Base-by-base conservation (phyloP, 1,284 basidiomycete species). In the Chondrostereum purpureum region DNA sequence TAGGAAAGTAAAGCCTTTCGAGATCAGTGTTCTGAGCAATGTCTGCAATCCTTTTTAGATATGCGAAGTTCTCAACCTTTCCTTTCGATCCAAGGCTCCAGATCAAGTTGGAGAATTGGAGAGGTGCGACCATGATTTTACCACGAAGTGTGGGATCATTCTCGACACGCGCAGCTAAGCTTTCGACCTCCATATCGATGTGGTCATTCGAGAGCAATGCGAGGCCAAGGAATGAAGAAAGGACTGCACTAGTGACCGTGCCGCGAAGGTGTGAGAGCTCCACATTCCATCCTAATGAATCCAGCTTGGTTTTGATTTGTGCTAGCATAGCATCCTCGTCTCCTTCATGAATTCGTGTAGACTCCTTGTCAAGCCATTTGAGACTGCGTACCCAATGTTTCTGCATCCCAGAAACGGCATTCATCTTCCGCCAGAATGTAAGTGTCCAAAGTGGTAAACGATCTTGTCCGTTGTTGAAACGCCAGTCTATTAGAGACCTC, bases 141-240 rank as follows among this genome's bases (percentile, higher is more conserved):
- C n/a, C 27, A n/a, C 10, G 27, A 11, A 33, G 10, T 10, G 10
- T n/a, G 10, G 42, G 35, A n/a, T 21, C 23, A 4, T 13, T 31
- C 2, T 27, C 17, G 8, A 46, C 5, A 1, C 47, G 41, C 10
- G 24, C 38, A 5, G 36, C 18, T 11, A 53, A 37, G 36, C 43
- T 39, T 36, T 53, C 52, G 0, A 41, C 19, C 17, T 43, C 44
- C 10, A 45, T 43, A 22, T 53, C 46, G n/a, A 53, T 47, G 27
- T 50, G 45, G 17, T 53, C 50, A 34, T 52, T 45, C 13, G 38
- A 45, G 3, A 53, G 44, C 51, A 49, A 53, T 10, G 27, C 10
- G 10, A n/a, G 10, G 10, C 27, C 81, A 83, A 53, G 31, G 42
- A 36, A 33, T 16, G 11, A 23, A 14, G n/a, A 21, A 14, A 47